Evolutionary conservation across 2,329 filamentous ascomycete genomes (phyloP), one percentile per base, ranked within the genome.

Genomic region (Hypoxylon sp.): DNA sequence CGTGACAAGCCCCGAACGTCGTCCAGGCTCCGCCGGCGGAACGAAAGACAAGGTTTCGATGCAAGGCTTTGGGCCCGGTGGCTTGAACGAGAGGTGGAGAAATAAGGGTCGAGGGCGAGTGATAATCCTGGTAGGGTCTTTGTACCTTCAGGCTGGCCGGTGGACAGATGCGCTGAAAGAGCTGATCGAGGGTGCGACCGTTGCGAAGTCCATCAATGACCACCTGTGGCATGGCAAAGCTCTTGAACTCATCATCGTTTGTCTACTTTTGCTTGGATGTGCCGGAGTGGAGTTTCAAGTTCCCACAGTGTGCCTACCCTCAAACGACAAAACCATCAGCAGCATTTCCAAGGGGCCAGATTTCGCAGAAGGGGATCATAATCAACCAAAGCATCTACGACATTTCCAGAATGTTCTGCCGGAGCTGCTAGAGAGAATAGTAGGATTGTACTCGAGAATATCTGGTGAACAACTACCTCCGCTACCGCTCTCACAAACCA

Each of bases 201-300:
- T 91, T 72, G 91, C 93, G 14, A 91, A 93, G 73, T 90, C 89
- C 38, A 87, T 92, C 64, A 94, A 93, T 74, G 96, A 99, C 79
- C 93, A 97, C 79, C 79, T 98, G n/a, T 99, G 96, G 95, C 93
- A 98, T 80, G 96, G 93, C 17, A 98, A 98, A 80, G 94, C 93
- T 0, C 84, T 99, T 19, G 97, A 99, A 77, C 89, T 94, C 28
- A 93, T 97, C 66, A 82, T 96, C 50, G 85, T 97, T 25, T 93
- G 91, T 75, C 85, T 98, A 72, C 77, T 98, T 43, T 87, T 98
- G 74, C 89, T 97, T 68, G 92, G 90, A 30, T 97, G 94, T 92
- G 88, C 91, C 36, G 91, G 90, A 3, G 84, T 95, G 74, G 92
- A 96, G 75, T 98, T 98, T 74, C 87, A 90, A 74, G 86, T 96